Base-by-base conservation (phyloP, 2,329 filamentous ascomycete genomes). In the Scopulariopsis brevicaulis region DNA sequence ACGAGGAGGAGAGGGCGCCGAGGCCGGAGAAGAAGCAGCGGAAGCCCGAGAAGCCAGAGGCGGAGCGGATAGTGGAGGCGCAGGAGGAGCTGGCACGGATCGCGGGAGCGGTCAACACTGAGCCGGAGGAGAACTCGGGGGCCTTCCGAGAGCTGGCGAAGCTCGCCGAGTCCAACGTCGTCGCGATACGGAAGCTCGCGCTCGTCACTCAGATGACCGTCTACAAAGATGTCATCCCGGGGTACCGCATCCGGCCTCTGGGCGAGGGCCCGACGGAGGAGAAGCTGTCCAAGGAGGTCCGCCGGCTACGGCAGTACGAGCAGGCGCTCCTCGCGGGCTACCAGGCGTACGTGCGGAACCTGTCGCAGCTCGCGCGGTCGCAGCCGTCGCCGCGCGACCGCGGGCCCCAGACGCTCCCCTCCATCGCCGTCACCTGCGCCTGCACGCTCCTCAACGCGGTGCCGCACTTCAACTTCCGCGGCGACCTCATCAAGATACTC, bases 381-480 rank as follows among this genome's bases (percentile, higher is more conserved):
- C 68, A 63, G 55, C 56, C 50, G 10, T 22, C 7, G 10, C 46
- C 43, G 20, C 14, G 20, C 14, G 56, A 58, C 34, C 52, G 37
- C 46, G 73, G 70, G 58, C 68, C 67, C 35, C 74, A 76, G 58
- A 77, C 72, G 58, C 69, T 96, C 25, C 82, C 85, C 7, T 87
- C 79, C 56, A 80, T 96, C 28, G 93, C 94, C 3, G 86, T 96
- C 59, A 86, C 84, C 51, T 99, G 94, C 68, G 86, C 88, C 1
- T 96, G 91, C 71, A 87, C 82, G 34, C 79, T 99, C 18, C 73
- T 97, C 48, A 83, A 82, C 22, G 79, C 87, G 1, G 91, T 96
- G 1, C 90, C 94, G 3, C 95, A 99, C 74, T 99, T 99, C 82
- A 99, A 99, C 76, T 96, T 96, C 71, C 86, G 94, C 48, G 81